phyloP scores from a whole-genome alignment of 345 rosid genomes.

The Hibiscus tridactylites region DNA sequence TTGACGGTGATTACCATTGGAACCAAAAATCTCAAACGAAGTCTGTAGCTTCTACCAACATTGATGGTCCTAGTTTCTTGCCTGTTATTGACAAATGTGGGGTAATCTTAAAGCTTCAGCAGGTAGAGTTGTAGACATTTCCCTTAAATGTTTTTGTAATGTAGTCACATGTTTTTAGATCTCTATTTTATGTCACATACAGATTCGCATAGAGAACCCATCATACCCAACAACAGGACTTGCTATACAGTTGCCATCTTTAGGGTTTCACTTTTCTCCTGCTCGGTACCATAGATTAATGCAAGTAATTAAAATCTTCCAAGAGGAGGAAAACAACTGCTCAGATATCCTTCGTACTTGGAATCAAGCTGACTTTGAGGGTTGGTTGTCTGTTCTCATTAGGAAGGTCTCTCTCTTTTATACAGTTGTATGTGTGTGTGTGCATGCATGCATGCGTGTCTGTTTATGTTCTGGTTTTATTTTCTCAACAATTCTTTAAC shows the following conservation, averaged over 20 bases:
- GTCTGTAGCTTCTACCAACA: slow-evolving; percentile 24
- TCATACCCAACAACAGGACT: slow-evolving; percentile 79
- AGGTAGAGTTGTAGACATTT: slow-evolving; percentile 40
- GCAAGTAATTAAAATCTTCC: slow-evolving; percentile 78
- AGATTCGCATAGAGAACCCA: slow-evolving; percentile 75
- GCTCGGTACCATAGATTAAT: slow-evolving; percentile 95
- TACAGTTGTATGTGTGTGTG: too few relatives aligned
- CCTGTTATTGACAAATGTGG: slow-evolving; percentile 94
- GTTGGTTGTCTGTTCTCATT: slow-evolving; percentile 68
- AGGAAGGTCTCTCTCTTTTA: slow-evolving; percentile 53
- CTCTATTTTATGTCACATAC: slow-evolving; percentile 15
- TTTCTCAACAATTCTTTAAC: neutral
- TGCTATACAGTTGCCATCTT: slow-evolving; percentile 71
- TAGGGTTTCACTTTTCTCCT: slow-evolving; percentile 94
- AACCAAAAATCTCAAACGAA: slow-evolving; percentile 30
- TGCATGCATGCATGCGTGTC: neutral
- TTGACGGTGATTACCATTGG: slow-evolving; percentile 92
- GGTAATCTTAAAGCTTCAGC: slow-evolving; percentile 73
- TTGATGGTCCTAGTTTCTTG: slow-evolving; percentile 40
- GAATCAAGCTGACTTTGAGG: slow-evolving; percentile 91
- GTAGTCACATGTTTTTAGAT: slow-evolving; percentile 3
- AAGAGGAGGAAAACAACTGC: slow-evolving; percentile 46
- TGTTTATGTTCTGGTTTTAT: neutral
- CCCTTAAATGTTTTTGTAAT: neutral
- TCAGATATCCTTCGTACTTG: slow-evolving; percentile 52